A percentile compares a stretch with the other conserved stretches of the same genome.
Conservation (phyloP, 805 yeast genomes). For the Ogataea thermomethanolica region DNA sequence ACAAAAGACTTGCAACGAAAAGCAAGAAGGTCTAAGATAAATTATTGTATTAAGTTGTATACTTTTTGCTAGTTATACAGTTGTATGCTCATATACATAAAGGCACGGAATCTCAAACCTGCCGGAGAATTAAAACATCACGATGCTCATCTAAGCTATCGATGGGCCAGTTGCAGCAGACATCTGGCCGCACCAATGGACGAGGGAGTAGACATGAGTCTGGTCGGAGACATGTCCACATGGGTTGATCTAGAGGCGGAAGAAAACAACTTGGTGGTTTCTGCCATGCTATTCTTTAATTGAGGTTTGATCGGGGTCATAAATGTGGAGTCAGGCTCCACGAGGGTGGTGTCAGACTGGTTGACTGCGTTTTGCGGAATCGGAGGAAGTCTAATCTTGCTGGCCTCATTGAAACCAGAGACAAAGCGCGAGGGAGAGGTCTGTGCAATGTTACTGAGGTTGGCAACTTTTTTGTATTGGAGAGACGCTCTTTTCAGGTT, state of each 20-base stretch:
- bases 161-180: conserved; percentile 39
- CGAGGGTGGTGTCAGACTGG: conserved; percentile 14
- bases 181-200: conserved; percentile 48
- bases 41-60: conserved; percentile 1
- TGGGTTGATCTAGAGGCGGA: conserved; percentile 3
- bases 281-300: conserved; percentile 3
- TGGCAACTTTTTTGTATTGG: conserved; percentile 4
- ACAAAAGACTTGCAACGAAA: conserved; percentile 34
- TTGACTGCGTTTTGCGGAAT: conserved; percentile 24
- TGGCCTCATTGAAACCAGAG: conserved; percentile 9
- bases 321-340: conserved; percentile 12
- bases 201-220: conserved; percentile 41
- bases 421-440: conserved; percentile 32
- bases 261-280: conserved; percentile 3
- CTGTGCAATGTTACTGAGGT: conserved; percentile 15
- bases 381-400: conserved; percentile 28
- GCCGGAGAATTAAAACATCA: conserved; percentile 3
- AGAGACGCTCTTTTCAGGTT: conserved; percentile 27
- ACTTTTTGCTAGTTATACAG: conserved; percentile 6
- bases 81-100: conserved; percentile 10
- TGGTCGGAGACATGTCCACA: conserved; percentile 36
- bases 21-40: conserved; percentile 4
- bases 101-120: neutral
- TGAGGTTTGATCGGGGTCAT: conserved; percentile 17
- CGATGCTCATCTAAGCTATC: conserved; percentile 19